These are phyloP conservation scores for Jamesozyma piceae DNA, from an alignment of 805 yeast genomes.

Conservation along the genomic window DNA sequence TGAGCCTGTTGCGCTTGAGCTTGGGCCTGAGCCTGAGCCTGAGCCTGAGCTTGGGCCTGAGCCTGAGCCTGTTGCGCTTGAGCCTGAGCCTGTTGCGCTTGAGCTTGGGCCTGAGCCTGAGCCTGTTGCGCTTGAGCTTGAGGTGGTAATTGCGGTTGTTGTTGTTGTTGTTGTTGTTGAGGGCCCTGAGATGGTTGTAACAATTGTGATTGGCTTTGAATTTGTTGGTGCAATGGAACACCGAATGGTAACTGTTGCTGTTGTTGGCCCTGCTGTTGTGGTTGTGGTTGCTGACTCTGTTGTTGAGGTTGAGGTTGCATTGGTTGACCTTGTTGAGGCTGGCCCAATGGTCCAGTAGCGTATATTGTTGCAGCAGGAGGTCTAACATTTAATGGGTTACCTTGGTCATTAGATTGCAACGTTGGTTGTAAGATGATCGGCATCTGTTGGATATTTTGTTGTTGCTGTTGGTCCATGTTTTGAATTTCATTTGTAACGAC, in stretches of 20 bases:
- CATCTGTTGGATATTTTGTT: constrained; percentile 11
- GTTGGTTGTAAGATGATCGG: constrained; percentile 29
- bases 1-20: constrained; percentile 4
- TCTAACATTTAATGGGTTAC: constrained; percentile 25
- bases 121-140: constrained; percentile 4
- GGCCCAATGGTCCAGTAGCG: constrained; percentile 11
- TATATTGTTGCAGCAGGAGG: constrained; percentile 15
- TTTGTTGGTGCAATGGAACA: constrained; percentile 27
- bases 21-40: constrained; percentile 6
- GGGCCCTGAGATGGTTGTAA: no score
- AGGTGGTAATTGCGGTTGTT: constrained; percentile 6
- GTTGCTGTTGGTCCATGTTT: background rate
- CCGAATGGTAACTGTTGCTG: constrained; percentile 26
- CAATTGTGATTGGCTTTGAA: constrained; percentile 5
- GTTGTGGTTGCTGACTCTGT: constrained; percentile 15
- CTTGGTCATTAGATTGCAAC: constrained; percentile 24
- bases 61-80: constrained; percentile 1
- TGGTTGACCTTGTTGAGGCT: constrained; percentile 13
- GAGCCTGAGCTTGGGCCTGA: background rate
- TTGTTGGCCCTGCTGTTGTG: constrained; percentile 27
- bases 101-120: constrained; percentile 10
- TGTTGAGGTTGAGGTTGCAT: constrained; percentile 6
- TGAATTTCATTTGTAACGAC: background rate
- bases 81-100: constrained; percentile 25
- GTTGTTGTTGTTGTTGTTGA: constrained; percentile 7